phyloP scores from a whole-genome alignment of 192 early-diverging fungal species.

The Jimgerdemannia flammicorona region DNA sequence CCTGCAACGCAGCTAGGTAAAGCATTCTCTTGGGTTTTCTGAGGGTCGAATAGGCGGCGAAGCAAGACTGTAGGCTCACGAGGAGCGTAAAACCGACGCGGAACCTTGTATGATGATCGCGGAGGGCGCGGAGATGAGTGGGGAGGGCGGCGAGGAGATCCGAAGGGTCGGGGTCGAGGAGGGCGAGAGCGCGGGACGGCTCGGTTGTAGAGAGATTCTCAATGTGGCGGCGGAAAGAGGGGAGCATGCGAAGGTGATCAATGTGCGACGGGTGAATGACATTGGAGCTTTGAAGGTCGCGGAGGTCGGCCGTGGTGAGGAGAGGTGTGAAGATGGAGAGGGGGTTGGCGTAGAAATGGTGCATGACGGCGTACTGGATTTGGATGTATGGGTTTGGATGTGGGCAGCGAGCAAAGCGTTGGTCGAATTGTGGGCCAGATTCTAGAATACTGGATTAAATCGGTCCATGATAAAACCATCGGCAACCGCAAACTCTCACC shows the following conservation, averaged over 20 bases:
- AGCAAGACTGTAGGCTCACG: constrained; percentile 51
- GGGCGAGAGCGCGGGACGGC: constrained; percentile 32
- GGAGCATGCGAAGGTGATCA: constrained; percentile 67
- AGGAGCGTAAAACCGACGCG: constrained; percentile 56
- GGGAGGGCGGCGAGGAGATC: constrained; percentile 47
- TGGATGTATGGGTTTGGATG: too few species aligned
- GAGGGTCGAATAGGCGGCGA: constrained; percentile 33
- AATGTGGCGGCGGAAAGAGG: constrained; percentile 58
- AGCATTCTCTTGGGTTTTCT: constrained; percentile 61
- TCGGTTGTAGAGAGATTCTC: constrained; percentile 33
- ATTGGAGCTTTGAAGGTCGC: neutral
- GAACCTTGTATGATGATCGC: constrained; percentile 56
- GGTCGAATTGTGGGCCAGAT: too few species aligned
- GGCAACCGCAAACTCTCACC: constrained; percentile 24
- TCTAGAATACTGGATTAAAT: too few species aligned
- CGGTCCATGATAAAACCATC: too few species aligned
- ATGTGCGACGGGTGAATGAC: constrained; percentile 30
- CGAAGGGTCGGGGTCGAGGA: constrained; percentile 60
- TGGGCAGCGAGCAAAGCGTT: too few species aligned
- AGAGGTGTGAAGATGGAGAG: constrained; percentile 47
- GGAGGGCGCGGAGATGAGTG: constrained; percentile 42
- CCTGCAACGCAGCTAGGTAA: constrained; percentile 58
- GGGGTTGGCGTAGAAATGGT: constrained; percentile 83
- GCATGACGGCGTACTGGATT: constrained; percentile 76
- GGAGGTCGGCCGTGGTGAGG: neutral